Percentiles rank a stretch among this genome's conserved stretches.
Evolutionary conservation across 2,329 filamentous ascomycete genomes (phyloP).

Genomic region (Cryoendolithus antarcticus): DNA sequence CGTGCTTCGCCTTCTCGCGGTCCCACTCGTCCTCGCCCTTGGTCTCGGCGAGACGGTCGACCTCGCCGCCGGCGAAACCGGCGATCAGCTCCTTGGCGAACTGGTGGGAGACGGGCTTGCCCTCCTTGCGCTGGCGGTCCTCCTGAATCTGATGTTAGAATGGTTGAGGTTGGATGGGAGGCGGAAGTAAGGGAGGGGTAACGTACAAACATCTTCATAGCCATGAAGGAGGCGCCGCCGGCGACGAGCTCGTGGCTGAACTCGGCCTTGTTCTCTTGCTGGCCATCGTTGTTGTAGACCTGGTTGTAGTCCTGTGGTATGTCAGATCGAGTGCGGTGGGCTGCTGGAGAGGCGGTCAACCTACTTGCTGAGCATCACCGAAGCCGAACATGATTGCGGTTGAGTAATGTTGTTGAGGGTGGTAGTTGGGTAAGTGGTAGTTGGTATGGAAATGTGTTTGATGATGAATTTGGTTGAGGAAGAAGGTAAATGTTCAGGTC

Average conservation of each 20-base stretch:
- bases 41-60: slow-evolving; percentile 59
- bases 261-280: slow-evolving; percentile 45
- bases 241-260: slow-evolving; percentile 63
- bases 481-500: too few relatives aligned
- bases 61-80: slow-evolving; percentile 61
- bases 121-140: slow-evolving; percentile 58
- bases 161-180: neutral
- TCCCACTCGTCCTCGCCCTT: slow-evolving; percentile 40
- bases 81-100: slow-evolving; percentile 69
- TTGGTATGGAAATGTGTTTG: too few relatives aligned
- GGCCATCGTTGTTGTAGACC: slow-evolving; percentile 38
- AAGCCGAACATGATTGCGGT: slow-evolving; percentile 32
- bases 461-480: too few relatives aligned
- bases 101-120: slow-evolving; percentile 57
- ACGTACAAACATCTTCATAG: slow-evolving; percentile 68
- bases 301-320: slow-evolving; percentile 42
- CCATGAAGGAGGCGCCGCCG: slow-evolving; percentile 65
- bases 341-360: neutral
- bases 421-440: too few relatives aligned
- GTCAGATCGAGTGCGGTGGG: slow-evolving; percentile 29
- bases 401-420: neutral
- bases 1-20: slow-evolving; percentile 34
- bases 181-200: slow-evolving; percentile 22
- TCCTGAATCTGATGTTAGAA: slow-evolving; percentile 57
- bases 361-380: slow-evolving; percentile 20